Evolutionary conservation across 2,329 filamentous ascomycete species (phyloP).

Genomic region (Xylogone sp.): DNA sequence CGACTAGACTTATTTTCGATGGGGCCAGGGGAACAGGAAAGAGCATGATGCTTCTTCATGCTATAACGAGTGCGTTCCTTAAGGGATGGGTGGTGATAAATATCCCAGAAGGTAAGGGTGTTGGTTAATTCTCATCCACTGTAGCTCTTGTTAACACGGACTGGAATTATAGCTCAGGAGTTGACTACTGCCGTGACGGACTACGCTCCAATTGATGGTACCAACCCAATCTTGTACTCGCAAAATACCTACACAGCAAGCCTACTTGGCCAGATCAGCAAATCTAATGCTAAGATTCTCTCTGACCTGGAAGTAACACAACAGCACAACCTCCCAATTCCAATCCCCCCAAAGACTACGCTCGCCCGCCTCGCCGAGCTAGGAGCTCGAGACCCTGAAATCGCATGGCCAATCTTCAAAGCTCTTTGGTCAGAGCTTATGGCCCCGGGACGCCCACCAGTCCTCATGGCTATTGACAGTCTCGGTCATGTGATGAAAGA

Average conservation of each 20-base stretch:
- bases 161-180: conserved; percentile 62
- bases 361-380: conserved; percentile 66
- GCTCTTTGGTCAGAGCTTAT: conserved; percentile 79
- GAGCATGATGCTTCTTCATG: conserved; percentile 81
- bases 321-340: conserved; percentile 56
- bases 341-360: conserved; percentile 52
- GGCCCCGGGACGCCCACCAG: conserved; percentile 40
- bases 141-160: neutral
- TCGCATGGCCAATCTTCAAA: conserved; percentile 76
- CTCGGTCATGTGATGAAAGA: conserved; percentile 77
- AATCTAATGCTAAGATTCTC: conserved; percentile 68
- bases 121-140: neutral
- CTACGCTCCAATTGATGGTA: conserved; percentile 66
- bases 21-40: conserved; percentile 78
- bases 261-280: conserved; percentile 68
- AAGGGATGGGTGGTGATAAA: conserved; percentile 87
- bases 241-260: conserved; percentile 76
- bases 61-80: conserved; percentile 74
- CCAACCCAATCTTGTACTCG: conserved; percentile 58
- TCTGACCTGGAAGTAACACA: conserved; percentile 42
- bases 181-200: conserved; percentile 76
- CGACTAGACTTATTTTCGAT: conserved; percentile 62
- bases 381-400: conserved; percentile 69
- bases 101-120: conserved; percentile 76
- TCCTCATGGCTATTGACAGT: conserved; percentile 76